A percentile compares a stretch with the other conserved stretches of the same genome.
These are phyloP conservation scores for Zygnema cylindricum DNA, from an alignment of 139 green algal genomes.

Conservation along the genomic window DNA sequence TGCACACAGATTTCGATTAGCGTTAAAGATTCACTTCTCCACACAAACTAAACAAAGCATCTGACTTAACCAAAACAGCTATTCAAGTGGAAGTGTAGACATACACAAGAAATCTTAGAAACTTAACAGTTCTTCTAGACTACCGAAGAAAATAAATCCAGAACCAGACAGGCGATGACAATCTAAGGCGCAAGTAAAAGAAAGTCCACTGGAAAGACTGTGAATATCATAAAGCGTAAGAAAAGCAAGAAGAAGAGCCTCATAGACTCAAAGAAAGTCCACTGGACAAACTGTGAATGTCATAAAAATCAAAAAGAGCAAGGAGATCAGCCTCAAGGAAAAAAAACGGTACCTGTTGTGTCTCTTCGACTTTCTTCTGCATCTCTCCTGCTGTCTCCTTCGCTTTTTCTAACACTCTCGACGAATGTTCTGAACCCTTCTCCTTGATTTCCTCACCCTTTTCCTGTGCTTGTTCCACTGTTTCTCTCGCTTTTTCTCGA, in stretches of 20 bases:
- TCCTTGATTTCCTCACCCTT: not conserved
- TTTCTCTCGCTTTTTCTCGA: not conserved
- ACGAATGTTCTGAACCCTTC: not conserved
- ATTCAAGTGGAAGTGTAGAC: too few species aligned
- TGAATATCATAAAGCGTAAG: not conserved
- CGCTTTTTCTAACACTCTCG: not conserved
- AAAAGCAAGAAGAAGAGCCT: not conserved
- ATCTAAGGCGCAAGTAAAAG: too few species aligned
- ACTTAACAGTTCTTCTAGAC: too few species aligned
- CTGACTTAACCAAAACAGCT: too few species aligned
- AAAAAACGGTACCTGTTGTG: not conserved
- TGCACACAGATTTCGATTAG: too few species aligned
- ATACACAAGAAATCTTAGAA: too few species aligned
- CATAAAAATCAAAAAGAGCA: not conserved
- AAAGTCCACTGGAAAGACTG: not conserved
- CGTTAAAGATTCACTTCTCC: too few species aligned
- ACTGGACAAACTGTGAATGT: not conserved
- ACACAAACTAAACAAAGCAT: too few species aligned
- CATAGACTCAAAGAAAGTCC: not conserved
- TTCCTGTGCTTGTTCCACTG: not conserved
- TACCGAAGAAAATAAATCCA: too few species aligned
- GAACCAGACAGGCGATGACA: too few species aligned
- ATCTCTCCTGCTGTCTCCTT: not conserved
- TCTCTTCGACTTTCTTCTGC: not conserved
- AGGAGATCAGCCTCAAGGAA: not conserved